Evolutionary conservation across 78 protist species (phyloP).

Genomic region (Monocercomonoides exilis): DNA sequence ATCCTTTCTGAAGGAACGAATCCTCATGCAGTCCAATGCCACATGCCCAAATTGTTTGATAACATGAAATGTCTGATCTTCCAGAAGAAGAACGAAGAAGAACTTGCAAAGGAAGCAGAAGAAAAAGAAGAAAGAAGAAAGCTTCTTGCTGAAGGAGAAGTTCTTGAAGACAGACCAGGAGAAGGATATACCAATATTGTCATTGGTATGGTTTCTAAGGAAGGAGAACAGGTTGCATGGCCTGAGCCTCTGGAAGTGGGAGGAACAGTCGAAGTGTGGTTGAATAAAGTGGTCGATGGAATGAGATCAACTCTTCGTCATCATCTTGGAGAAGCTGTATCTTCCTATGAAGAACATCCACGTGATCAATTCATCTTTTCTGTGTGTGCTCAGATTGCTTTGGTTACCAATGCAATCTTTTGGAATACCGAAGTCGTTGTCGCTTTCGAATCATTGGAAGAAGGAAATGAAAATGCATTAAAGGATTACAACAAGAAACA

Average conservation of each 20-base stretch:
- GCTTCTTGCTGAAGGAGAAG: neutral
- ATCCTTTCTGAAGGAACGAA: slow-evolving; percentile 67
- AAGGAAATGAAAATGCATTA: slow-evolving; percentile 58
- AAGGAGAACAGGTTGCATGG: slow-evolving; percentile 52
- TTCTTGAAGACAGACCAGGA: neutral
- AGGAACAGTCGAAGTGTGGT: slow-evolving; percentile 70
- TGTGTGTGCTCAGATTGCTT: slow-evolving; percentile 57
- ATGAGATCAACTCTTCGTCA: slow-evolving; percentile 4
- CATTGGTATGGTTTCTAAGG: slow-evolving; percentile 46
- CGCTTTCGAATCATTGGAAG: slow-evolving; percentile 56
- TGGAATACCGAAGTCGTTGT: slow-evolving; percentile 56
- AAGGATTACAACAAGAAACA: slow-evolving; percentile 52
- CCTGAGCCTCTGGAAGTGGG: neutral
- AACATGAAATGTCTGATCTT: slow-evolving; percentile 6
- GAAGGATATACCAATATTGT: slow-evolving; percentile 17
- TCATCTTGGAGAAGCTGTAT: slow-evolving; percentile 27
- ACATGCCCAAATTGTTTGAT: slow-evolving; percentile 62
- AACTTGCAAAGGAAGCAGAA: neutral
- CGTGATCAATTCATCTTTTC: slow-evolving; percentile 56
- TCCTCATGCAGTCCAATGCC: slow-evolving; percentile 58
- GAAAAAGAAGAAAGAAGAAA: neutral
- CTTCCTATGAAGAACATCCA: slow-evolving; percentile 41
- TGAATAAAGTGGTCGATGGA: slow-evolving; percentile 23
- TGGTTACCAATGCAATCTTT: slow-evolving; percentile 41
- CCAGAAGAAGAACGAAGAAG: neutral